phyloP scores from a whole-genome alignment of 306 rosid species.

The Cicer bijugum region DNA sequence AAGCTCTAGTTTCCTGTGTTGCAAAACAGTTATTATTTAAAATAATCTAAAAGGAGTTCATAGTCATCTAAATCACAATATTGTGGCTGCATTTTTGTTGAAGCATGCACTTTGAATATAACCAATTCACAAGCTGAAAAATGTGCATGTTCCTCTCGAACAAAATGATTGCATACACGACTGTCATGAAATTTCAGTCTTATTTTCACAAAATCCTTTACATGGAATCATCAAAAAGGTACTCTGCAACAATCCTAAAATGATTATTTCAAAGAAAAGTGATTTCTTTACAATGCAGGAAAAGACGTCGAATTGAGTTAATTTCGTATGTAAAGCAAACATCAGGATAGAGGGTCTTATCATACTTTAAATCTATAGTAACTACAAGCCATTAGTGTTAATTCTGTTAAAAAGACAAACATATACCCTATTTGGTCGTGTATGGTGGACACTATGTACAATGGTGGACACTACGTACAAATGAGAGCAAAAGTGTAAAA shows the following conservation, averaged over 20 bases:
- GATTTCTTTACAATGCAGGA: slow-evolving; percentile 7
- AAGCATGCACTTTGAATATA: background rate
- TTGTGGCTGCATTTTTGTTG: background rate
- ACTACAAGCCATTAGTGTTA: background rate
- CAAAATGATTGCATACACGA: slow-evolving; percentile 10
- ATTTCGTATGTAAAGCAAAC: background rate
- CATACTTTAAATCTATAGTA: background rate
- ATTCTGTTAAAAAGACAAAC: slow-evolving; percentile 9
- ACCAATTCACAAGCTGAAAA: slow-evolving; percentile 1
- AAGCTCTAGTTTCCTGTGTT: slow-evolving; percentile 41
- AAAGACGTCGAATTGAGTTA: background rate
- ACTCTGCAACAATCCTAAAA: slow-evolving; percentile 3
- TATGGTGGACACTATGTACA: background rate
- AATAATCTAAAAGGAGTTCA: slow-evolving; percentile 23
- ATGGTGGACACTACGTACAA: background rate
- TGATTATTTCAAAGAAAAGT: slow-evolving; percentile 9
- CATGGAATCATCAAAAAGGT: background rate
- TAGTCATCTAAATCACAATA: slow-evolving; percentile 22
- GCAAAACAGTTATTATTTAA: slow-evolving; percentile 36
- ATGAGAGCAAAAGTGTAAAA: background rate
- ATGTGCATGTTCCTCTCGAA: slow-evolving; percentile 18
- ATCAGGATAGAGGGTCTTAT: background rate
- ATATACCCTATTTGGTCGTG: background rate
- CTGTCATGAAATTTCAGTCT: background rate
- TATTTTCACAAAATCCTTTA: background rate